A percentile compares a stretch with the other conserved stretches of the same genome.
Evolutionary conservation across 805 yeast genomes (phyloP).

Genomic region (Monosporozyma solicola): DNA sequence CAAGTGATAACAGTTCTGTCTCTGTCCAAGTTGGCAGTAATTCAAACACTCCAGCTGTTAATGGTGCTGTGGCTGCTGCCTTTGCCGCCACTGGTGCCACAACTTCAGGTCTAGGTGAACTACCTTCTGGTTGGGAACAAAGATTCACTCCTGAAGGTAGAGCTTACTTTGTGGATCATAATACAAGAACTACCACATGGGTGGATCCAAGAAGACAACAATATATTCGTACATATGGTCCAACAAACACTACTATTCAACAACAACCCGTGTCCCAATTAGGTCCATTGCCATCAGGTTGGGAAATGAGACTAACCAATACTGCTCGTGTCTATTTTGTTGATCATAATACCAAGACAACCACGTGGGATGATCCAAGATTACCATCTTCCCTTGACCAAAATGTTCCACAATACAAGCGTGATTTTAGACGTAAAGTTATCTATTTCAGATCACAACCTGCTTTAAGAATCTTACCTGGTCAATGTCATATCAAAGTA

Average conservation of each 20-base stretch:
- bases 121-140: constrained; percentile 99
- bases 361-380: constrained; percentile 99
- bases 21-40: constrained; percentile 42
- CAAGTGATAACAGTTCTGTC: constrained; percentile 11
- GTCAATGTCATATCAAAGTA: constrained; percentile 97
- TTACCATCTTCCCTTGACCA: constrained; percentile 95
- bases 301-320: constrained; percentile 99
- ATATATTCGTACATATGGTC: constrained; percentile 91
- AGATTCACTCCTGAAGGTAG: constrained; percentile 96
- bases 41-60: constrained; percentile 36
- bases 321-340: constrained; percentile 98
- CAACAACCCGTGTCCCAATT: constrained; percentile 96
- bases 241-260: constrained; percentile 75
- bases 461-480: constrained; percentile 91
- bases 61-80: constrained; percentile 53
- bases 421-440: constrained; percentile 96
- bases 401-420: constrained; percentile 97
- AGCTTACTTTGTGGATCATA: constrained; percentile 96
- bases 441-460: constrained; percentile 98
- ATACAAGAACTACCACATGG: constrained; percentile 99
- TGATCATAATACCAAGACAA: constrained; percentile 97
- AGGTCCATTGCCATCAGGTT: constrained; percentile 96
- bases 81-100: constrained; percentile 72
- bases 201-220: constrained; percentile 99
- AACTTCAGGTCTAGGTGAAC: constrained; percentile 91